These are phyloP conservation scores for Candida sithepensis DNA, from an alignment of 805 yeast species.

Conservation along the genomic window DNA sequence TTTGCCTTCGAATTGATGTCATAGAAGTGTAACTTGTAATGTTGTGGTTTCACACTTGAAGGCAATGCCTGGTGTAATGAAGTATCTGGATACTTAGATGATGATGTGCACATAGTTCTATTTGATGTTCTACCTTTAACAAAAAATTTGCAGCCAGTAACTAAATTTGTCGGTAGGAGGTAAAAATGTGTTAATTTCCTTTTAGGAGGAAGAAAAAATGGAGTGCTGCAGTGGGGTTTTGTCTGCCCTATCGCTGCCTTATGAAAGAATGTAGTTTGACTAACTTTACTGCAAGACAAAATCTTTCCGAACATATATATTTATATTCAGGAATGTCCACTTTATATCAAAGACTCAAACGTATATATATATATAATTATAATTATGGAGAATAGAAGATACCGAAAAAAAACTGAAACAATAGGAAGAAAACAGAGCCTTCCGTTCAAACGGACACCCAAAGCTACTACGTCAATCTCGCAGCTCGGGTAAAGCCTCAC, in stretches of 20 bases:
- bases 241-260: not conserved
- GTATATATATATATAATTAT: not conserved
- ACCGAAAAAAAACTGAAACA: not conserved
- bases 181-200: not conserved
- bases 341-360: not conserved
- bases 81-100: constrained; percentile 24
- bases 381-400: not conserved
- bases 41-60: constrained; percentile 59
- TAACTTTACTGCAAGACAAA: too few species aligned
- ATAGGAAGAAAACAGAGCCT: not conserved
- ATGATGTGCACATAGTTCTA: constrained; percentile 3
- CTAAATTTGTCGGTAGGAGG: not conserved
- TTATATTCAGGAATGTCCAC: not conserved
- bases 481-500: too few species aligned
- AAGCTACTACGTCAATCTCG: not conserved
- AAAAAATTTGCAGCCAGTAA: not conserved
- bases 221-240: not conserved
- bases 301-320: too few species aligned
- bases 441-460: not conserved
- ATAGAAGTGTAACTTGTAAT: constrained; percentile 60
- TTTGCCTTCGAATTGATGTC: constrained; percentile 54
- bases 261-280: too few species aligned
- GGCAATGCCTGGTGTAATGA: constrained; percentile 47
- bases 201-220: too few species aligned
- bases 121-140: not conserved